Base-by-base conservation (phyloP, 345 rosid species). In the Streptanthus diversifolius region DNA sequence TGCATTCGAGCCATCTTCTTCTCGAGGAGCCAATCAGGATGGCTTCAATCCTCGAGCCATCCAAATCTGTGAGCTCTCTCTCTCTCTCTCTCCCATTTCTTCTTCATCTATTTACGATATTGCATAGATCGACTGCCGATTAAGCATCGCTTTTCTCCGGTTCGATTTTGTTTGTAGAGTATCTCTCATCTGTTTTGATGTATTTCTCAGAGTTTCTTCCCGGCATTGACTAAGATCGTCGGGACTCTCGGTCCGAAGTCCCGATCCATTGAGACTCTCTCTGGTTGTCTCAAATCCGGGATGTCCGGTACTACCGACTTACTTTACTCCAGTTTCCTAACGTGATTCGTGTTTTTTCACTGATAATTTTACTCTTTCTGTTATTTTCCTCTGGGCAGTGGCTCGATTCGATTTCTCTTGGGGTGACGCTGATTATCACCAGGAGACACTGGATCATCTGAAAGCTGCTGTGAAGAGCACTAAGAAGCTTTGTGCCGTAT, bases 21-120 rank as follows among this genome's bases (percentile, higher is more conserved):
- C 93, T 89, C 27, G 98, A 93, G 70, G 98, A 91, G 90, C 98
- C 98, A 3, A 93, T 93, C 72, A 82, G 98, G 91, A 93, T 93
- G 98, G 96, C 95, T 75, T 88, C 96, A 41, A 89, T 93, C 74
- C 96, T 93, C 75, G 96, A 93, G 82, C 89, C 98, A 32, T 89
- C 99, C 35, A 95, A 95, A 79, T 67, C 90, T n/a, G 97, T 95
- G 37, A 88, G 86, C 64, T 29, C 40, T 59, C 47, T 27, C 61
- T 48, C 18, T 19, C 39, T 27, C 30, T 32, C 15, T n/a, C 12
- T 53, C 64, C 1, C 59, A 27, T 0, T 56, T 54, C 14, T 21
- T 36, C n/a, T 3, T 24, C 55, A 37, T 17, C 30, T 40, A 39
- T 63, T 71, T 45, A 39, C 15, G 49, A 41, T 51, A 51, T 43